These are phyloP conservation scores for Peterozyma xylosa DNA, from an alignment of 805 yeast genomes.

Conservation along the genomic window DNA sequence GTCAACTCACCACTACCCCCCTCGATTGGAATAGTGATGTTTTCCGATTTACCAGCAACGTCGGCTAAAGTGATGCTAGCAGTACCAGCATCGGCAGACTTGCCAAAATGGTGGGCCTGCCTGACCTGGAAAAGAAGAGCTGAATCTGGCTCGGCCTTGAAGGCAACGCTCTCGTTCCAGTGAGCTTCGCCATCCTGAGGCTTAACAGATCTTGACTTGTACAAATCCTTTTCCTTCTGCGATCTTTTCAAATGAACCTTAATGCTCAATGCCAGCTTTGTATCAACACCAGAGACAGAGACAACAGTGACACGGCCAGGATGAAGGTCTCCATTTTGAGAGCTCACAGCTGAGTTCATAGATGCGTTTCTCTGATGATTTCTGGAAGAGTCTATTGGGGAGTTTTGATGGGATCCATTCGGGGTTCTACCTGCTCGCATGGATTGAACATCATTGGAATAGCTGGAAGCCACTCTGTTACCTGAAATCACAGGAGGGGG, in stretches of 20 bases:
- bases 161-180: constrained; percentile 61
- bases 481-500: constrained; percentile 12
- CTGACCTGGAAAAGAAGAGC: constrained; percentile 52
- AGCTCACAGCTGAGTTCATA: constrained; percentile 27
- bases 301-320: constrained; percentile 52
- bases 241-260: constrained; percentile 42
- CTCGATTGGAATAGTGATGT: constrained; percentile 28
- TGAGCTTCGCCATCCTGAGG: constrained; percentile 34
- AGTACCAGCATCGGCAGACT: constrained; percentile 55
- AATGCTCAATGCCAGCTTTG: constrained; percentile 32
- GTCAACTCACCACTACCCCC: constrained; percentile 28
- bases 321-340: constrained; percentile 22
- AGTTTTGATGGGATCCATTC: constrained; percentile 5
- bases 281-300: constrained; percentile 17
- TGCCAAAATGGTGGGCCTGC: constrained; percentile 68
- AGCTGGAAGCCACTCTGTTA: constrained; percentile 9
- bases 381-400: constrained; percentile 1
- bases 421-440: constrained; percentile 24
- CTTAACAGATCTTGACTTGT: constrained; percentile 57
- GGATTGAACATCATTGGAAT: constrained; percentile 26
- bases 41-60: constrained; percentile 36
- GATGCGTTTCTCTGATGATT: constrained; percentile 9
- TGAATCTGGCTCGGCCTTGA: constrained; percentile 60
- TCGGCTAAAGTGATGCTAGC: constrained; percentile 47
- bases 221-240: constrained; percentile 46